These are phyloP conservation scores for Boletus pseudopeckii DNA, from an alignment of 768 basidiomycete species.

Conservation along the genomic window DNA sequence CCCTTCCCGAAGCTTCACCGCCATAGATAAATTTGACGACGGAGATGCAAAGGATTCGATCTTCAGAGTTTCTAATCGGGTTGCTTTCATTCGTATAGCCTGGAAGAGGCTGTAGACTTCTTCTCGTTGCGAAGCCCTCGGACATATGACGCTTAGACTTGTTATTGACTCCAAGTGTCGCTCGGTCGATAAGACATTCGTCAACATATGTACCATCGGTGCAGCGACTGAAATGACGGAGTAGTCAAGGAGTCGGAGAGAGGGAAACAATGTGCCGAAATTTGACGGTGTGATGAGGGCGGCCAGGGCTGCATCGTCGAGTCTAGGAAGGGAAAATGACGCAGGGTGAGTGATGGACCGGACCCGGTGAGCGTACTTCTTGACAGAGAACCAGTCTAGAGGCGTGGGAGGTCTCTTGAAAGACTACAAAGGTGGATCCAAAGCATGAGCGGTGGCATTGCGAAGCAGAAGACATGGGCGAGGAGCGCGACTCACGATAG, in stretches of 20 bases:
- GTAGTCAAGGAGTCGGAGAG: conserved; percentile 26
- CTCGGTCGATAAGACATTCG: conserved; percentile 17
- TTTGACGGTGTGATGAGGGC: conserved; percentile 19
- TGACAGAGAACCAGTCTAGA: conserved; percentile 23
- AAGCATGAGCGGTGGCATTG: not conserved
- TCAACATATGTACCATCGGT: conserved; percentile 19
- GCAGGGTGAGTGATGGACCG: conserved; percentile 23
- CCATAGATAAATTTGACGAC: conserved; percentile 6
- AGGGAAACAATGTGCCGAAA: conserved; percentile 24
- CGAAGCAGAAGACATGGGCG: not conserved
- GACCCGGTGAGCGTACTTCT: conserved; percentile 26
- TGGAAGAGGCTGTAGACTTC: conserved; percentile 23
- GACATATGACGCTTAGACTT: conserved; percentile 22
- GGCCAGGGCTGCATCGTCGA: conserved; percentile 25
- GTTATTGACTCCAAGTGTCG: conserved; percentile 16
- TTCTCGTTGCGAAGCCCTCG: conserved; percentile 18
- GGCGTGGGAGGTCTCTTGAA: conserved; percentile 18
- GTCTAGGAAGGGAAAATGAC: conserved; percentile 16
- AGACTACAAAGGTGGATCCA: conserved; percentile 6
- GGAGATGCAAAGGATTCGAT: conserved; percentile 24
- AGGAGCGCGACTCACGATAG: conserved; percentile 19
- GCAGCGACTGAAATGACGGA: conserved; percentile 24
- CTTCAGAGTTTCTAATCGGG: conserved; percentile 14
- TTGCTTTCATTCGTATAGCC: conserved; percentile 21
- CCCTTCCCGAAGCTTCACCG: conserved; percentile 14